phyloP scores from a whole-genome alignment of 2,329 filamentous ascomycete species.

The Ophiostoma pallidulum region DNA sequence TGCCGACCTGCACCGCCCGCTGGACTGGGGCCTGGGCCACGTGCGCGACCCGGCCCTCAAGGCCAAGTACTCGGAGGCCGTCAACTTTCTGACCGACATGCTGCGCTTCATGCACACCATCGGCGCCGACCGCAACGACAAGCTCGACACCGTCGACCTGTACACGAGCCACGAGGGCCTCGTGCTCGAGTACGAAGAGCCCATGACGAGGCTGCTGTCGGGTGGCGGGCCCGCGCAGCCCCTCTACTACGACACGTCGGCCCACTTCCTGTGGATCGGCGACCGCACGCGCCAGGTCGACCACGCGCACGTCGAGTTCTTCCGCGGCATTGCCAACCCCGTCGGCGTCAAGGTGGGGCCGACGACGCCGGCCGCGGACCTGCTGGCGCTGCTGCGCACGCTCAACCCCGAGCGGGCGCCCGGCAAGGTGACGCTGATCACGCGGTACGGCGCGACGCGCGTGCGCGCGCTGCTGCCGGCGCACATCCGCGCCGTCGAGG shows the following conservation, averaged over 20 bases:
- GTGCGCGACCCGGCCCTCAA: constrained; percentile 77
- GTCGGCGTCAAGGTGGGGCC: constrained; percentile 96
- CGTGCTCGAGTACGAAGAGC: constrained; percentile 87
- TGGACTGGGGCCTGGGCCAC: constrained; percentile 92
- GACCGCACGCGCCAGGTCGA: constrained; percentile 91
- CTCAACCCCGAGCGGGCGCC: constrained; percentile 76
- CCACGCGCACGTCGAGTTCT: constrained; percentile 93
- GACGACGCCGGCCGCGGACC: constrained; percentile 65
- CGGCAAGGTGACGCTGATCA: constrained; percentile 94
- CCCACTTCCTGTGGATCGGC: constrained; percentile 97
- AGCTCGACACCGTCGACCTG: constrained; percentile 84
- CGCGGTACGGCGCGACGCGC: constrained; percentile 76
- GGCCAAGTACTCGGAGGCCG: constrained; percentile 76
- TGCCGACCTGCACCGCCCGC: constrained; percentile 82
- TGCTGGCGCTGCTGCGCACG: constrained; percentile 69
- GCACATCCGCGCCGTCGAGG: constrained; percentile 83
- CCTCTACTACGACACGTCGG: constrained; percentile 90
- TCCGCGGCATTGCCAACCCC: constrained; percentile 90
- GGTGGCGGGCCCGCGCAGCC: no score
- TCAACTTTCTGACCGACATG: constrained; percentile 78
- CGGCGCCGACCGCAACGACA: constrained; percentile 74
- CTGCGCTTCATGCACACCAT: constrained; percentile 91
- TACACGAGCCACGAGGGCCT: constrained; percentile 95
- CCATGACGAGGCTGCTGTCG: constrained; percentile 53
- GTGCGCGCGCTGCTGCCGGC: constrained; percentile 66